phyloP scores from a whole-genome alignment of 208 protist genomes.

The Crithidia mellificae region DNA sequence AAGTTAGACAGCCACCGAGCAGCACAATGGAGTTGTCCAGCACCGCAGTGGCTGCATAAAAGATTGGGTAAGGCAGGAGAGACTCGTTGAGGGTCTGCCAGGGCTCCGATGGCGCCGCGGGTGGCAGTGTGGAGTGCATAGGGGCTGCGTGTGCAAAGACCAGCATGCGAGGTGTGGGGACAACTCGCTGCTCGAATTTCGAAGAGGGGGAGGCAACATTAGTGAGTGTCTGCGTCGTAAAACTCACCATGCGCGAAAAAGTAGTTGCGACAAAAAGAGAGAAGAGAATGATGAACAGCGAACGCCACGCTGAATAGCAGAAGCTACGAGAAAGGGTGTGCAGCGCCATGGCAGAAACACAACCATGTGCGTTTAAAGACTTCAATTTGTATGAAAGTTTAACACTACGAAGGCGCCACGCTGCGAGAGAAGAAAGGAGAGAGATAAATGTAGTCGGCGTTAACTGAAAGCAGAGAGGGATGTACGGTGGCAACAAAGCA shows the following conservation, averaged over 20 bases:
- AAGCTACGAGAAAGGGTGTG: too few relatives aligned
- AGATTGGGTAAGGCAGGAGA: slow-evolving; percentile 35
- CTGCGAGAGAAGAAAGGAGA: not conserved
- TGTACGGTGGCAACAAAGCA: not conserved
- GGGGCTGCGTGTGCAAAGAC: not conserved
- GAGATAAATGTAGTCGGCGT: not conserved
- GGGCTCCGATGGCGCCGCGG: slow-evolving; percentile 15
- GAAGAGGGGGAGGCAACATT: too few relatives aligned
- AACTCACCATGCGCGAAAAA: too few relatives aligned
- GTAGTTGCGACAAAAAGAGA: too few relatives aligned
- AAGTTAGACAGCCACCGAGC: slow-evolving; percentile 26
- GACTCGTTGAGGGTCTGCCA: slow-evolving; percentile 30
- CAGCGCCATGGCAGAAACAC: too few relatives aligned
- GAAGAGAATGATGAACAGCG: too few relatives aligned
- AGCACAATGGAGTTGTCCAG: slow-evolving; percentile 29
- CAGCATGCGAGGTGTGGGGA: not conserved
- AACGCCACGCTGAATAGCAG: too few relatives aligned
- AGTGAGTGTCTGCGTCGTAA: too few relatives aligned
- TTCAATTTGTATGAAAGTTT: too few relatives aligned
- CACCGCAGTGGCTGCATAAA: slow-evolving; percentile 29
- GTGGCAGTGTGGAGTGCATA: not conserved
- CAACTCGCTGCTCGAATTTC: too few relatives aligned
- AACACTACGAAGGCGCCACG: not conserved
- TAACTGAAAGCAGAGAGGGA: not conserved
- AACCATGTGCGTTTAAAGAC: too few relatives aligned